These are phyloP conservation scores for Miscanthus sacchariflorus DNA, from an alignment of 202 grass and related monocot species.

Conservation along the genomic window DNA sequence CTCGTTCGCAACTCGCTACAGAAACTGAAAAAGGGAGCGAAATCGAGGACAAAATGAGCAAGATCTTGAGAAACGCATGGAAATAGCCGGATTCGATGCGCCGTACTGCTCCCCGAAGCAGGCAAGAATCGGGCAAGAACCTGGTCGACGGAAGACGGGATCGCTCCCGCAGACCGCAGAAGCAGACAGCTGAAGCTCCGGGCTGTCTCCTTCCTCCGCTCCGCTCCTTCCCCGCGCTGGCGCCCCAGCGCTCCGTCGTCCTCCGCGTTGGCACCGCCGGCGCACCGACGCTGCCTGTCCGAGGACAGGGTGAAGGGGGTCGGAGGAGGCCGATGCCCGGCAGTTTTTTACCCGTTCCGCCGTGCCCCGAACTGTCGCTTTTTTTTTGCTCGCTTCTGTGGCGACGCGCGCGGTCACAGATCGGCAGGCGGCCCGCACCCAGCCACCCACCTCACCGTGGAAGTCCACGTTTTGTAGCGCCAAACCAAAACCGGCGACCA, in stretches of 20 bases:
- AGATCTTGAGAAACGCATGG: background rate
- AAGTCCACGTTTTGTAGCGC: slow-evolving; percentile 28
- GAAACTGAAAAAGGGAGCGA: background rate
- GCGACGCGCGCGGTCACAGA: slow-evolving; percentile 39
- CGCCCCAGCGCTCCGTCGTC: background rate
- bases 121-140: slow-evolving; percentile 5
- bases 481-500: slow-evolving; percentile 10
- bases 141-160: background rate
- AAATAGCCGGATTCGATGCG: background rate
- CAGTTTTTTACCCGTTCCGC: slow-evolving; percentile 30
- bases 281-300: slow-evolving; percentile 4
- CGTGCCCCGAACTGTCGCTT: slow-evolving; percentile 1
- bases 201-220: background rate
- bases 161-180: slow-evolving; percentile 1
- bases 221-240: background rate
- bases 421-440: background rate
- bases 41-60: background rate
- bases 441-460: background rate
- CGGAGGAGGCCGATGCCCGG: slow-evolving; percentile 2
- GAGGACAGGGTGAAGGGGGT: background rate
- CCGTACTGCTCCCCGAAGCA: background rate
- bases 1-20: background rate
- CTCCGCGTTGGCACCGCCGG: slow-evolving; percentile 25
- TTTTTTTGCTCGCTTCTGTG: background rate
- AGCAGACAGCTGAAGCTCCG: background rate